Percentiles rank a stretch among this genome's conserved stretches.
Conservation (phyloP, 2,329 filamentous ascomycete genomes). For the Amesomyces nigricolor region DNA sequence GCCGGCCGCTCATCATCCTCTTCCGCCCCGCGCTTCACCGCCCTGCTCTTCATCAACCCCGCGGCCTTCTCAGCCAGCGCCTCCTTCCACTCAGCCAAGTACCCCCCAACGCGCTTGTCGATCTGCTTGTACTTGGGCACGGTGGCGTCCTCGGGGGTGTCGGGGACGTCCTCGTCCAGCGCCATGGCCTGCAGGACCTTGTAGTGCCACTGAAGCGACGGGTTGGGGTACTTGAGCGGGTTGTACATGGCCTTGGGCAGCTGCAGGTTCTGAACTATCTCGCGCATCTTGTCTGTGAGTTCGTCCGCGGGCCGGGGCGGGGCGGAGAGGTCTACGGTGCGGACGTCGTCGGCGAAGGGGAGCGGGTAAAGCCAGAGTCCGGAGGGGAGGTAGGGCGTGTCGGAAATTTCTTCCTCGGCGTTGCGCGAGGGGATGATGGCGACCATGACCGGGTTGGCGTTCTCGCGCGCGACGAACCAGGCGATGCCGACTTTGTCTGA, state of each 20-base stretch:
- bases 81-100: conserved; percentile 71
- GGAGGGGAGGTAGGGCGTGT: conserved; percentile 66
- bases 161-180: conserved; percentile 83
- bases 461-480: conserved; percentile 81
- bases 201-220: conserved; percentile 94
- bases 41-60: conserved; percentile 34
- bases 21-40: conserved; percentile 49
- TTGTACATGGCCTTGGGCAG: conserved; percentile 82
- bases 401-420: conserved; percentile 56
- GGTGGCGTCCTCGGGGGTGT: conserved; percentile 68
- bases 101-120: conserved; percentile 76
- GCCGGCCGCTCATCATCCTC: conserved; percentile 37
- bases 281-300: conserved; percentile 75
- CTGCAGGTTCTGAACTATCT: conserved; percentile 77
- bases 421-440: conserved; percentile 74
- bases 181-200: conserved; percentile 86
- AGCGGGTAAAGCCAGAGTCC: conserved; percentile 86
- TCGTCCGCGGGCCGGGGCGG: conserved; percentile 57
- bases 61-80: conserved; percentile 55
- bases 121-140: conserved; percentile 82
- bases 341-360: conserved; percentile 83
- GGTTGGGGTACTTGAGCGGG: conserved; percentile 83
- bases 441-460: conserved; percentile 72
- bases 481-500: conserved; percentile 77
- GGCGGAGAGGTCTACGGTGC: conserved; percentile 58